phyloP scores from a whole-genome alignment of 2,329 filamentous ascomycete genomes.

The Fusarium camptoceras region DNA sequence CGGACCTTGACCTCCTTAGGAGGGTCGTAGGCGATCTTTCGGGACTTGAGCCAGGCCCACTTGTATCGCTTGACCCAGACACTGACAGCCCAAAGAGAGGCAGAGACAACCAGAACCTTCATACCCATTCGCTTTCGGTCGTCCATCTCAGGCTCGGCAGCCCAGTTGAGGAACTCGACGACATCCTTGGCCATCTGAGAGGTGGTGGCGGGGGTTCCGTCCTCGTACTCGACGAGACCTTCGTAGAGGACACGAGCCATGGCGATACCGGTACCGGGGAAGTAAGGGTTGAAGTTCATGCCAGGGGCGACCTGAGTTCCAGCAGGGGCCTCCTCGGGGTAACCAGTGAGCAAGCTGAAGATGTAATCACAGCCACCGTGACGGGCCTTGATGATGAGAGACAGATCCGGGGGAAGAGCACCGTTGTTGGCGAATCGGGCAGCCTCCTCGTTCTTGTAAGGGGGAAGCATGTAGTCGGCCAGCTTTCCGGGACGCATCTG shows the following conservation, averaged over 20 bases:
- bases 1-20: slow-evolving; percentile 68
- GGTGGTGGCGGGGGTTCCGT: slow-evolving; percentile 90
- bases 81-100: slow-evolving; percentile 84
- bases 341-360: slow-evolving; percentile 95
- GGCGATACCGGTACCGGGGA: slow-evolving; percentile 97
- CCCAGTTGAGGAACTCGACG: slow-evolving; percentile 98
- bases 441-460: slow-evolving; percentile 99
- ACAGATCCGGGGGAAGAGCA: slow-evolving; percentile 96
- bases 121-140: slow-evolving; percentile 99
- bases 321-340: slow-evolving; percentile 94
- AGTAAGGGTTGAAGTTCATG: slow-evolving; percentile 99
- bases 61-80: slow-evolving; percentile 99
- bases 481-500: slow-evolving; percentile 99
- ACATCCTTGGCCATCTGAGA: slow-evolving; percentile 99
- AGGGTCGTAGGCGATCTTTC: slow-evolving; percentile 90
- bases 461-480: slow-evolving; percentile 92
- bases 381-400: slow-evolving; percentile 95
- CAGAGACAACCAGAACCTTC: slow-evolving; percentile 88
- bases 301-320: slow-evolving; percentile 87
- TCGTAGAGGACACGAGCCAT: slow-evolving; percentile 99
- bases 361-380: slow-evolving; percentile 99
- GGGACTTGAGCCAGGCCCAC: slow-evolving; percentile 95
- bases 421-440: slow-evolving; percentile 98
- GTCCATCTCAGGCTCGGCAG: slow-evolving; percentile 99
- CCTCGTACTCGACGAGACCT: slow-evolving; percentile 97